phyloP scores from a whole-genome alignment of 2,329 filamentous ascomycete genomes.

The Xylaria sp. region DNA sequence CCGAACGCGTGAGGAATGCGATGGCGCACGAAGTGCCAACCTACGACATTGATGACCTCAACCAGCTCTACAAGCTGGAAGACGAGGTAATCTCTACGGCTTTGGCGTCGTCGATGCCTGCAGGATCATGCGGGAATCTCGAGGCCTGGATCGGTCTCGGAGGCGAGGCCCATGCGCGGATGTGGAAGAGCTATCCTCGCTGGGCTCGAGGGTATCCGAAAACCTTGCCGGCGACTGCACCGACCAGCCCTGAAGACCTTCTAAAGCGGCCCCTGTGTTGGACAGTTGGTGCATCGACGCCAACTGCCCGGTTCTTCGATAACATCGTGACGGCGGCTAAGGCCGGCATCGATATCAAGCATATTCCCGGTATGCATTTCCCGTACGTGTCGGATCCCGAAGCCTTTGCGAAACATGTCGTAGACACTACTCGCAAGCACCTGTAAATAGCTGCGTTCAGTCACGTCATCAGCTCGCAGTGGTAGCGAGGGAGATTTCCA shows the following conservation, averaged over 20 bases:
- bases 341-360: slow-evolving; percentile 28
- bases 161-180: slow-evolving; percentile 26
- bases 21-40: slow-evolving; percentile 37
- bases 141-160: slow-evolving; percentile 34
- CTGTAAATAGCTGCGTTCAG: slow-evolving; percentile 7
- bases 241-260: slow-evolving; percentile 20
- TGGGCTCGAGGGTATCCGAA: slow-evolving; percentile 37
- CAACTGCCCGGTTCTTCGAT: slow-evolving; percentile 27
- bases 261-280: slow-evolving; percentile 29
- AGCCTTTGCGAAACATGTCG: slow-evolving; percentile 32
- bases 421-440: slow-evolving; percentile 28
- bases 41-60: slow-evolving; percentile 23
- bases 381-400: slow-evolving; percentile 35
- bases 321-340: slow-evolving; percentile 35
- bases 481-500: background rate
- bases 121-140: slow-evolving; percentile 19
- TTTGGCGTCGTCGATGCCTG: background rate
- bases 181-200: slow-evolving; percentile 37
- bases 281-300: slow-evolving; percentile 36
- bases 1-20: slow-evolving; percentile 35
- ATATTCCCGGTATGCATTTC: slow-evolving; percentile 29
- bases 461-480: background rate
- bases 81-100: slow-evolving; percentile 31
- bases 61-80: slow-evolving; percentile 20
- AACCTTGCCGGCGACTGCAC: slow-evolving; percentile 26